Conservation (phyloP, 1,139 yeast species). For the Blastobotrys buckinghamii region DNA sequence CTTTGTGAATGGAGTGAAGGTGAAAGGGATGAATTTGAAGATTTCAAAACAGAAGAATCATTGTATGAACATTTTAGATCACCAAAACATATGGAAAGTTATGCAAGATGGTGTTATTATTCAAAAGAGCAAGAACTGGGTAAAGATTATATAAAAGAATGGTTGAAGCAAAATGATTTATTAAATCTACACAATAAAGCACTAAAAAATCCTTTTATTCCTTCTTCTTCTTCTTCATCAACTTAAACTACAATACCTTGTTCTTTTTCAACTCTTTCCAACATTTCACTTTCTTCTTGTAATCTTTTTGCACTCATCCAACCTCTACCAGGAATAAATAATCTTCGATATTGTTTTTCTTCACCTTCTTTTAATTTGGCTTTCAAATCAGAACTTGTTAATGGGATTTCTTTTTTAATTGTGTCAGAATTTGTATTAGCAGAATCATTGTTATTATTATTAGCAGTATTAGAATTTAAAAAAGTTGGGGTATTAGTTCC, state of each 20-base stretch:
- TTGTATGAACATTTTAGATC: constrained; percentile 26
- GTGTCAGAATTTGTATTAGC: not conserved
- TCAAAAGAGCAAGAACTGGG: constrained; percentile 25
- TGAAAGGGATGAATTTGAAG: constrained; percentile 13
- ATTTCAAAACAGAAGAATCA: constrained; percentile 14
- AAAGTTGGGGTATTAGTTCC: constrained; percentile 8
- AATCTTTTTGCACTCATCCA: constrained; percentile 43
- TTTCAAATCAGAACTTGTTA: constrained; percentile 15
- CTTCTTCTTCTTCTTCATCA: no score
- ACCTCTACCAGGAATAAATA: constrained; percentile 49
- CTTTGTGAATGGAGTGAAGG: constrained; percentile 29
- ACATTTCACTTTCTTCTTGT: constrained; percentile 27
- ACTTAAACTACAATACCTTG: constrained; percentile 1
- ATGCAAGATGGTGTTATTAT: constrained; percentile 26
- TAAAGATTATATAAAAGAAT: constrained; percentile 29
- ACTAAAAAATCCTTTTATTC: constrained; percentile 16
- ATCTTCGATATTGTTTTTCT: constrained; percentile 37
- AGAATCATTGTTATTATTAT: not conserved
- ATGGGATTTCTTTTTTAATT: not conserved
- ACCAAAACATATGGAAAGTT: constrained; percentile 23
- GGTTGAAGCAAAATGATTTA: constrained; percentile 27
- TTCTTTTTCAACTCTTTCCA: constrained; percentile 15
- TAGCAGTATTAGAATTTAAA: not conserved
- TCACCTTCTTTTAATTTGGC: constrained; percentile 27
- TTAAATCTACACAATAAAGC: constrained; percentile 22